These are phyloP conservation scores for Diaporthe nobilis DNA, from an alignment of 2,329 filamentous ascomycete species.

Conservation along the genomic window DNA sequence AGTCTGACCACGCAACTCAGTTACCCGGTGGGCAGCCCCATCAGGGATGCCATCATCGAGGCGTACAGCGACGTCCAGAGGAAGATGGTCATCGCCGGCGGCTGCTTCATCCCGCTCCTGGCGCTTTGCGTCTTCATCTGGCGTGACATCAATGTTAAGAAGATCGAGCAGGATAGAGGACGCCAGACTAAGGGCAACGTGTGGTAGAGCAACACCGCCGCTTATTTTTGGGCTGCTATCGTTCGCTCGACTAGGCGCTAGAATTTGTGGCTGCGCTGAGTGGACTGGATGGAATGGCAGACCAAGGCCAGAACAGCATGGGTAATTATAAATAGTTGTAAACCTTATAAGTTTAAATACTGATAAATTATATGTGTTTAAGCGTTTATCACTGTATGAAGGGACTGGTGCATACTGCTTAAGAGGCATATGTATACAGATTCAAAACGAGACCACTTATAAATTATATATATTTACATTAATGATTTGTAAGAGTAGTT, in stretches of 20 bases:
- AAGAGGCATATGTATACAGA: too few relatives aligned
- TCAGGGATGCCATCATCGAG: constrained; percentile 7
- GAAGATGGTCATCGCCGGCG: constrained; percentile 23
- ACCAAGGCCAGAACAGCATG: too few relatives aligned
- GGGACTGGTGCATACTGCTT: too few relatives aligned
- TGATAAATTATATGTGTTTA: too few relatives aligned
- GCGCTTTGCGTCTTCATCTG: constrained; percentile 13
- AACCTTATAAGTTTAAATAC: too few relatives aligned
- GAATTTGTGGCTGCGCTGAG: background rate
- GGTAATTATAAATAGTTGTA: too few relatives aligned
- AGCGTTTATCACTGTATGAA: too few relatives aligned
- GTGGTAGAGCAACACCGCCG: background rate
- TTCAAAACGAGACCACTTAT: too few relatives aligned
- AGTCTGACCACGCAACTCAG: background rate
- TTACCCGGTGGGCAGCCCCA: constrained; percentile 21
- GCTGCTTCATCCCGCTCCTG: constrained; percentile 9
- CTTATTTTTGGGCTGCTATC: background rate
- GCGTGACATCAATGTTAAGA: constrained; percentile 27
- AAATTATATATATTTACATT: too few relatives aligned
- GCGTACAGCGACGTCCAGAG: constrained; percentile 16
- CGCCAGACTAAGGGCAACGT: constrained; percentile 15
- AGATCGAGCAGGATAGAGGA: constrained; percentile 17
- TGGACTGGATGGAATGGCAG: background rate
- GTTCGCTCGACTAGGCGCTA: background rate
- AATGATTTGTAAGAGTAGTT: too few relatives aligned